Base-by-base conservation (phyloP, 352 stramenopile species). In the Pythium sp. region DNA sequence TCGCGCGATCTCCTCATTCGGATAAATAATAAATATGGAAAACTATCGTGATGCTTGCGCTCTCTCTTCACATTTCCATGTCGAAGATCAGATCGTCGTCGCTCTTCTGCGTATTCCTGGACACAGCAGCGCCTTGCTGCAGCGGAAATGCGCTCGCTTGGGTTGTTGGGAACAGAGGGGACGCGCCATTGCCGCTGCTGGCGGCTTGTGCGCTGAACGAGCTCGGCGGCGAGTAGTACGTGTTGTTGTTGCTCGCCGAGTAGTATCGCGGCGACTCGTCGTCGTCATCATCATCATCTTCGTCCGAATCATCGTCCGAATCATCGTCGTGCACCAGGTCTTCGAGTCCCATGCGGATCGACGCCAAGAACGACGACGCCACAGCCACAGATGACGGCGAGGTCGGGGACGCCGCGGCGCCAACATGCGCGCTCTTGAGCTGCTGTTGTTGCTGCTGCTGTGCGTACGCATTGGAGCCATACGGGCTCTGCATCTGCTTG, bases 81-180 rank as follows among this genome's bases (percentile, higher is more conserved):
- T 66, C 59, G 53, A 73, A 73, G 36, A 73, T 73, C 22, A 73
- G 53, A 26, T 70, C 64, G 30, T 73, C 68, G 34, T 66, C 64
- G 28, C n/a, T 38, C 15, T 66, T 32, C 46, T 9, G 54, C 28
- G 14, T 32, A 59, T 59, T 59, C 54, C 55, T 12, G 20, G 30
- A 60, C 20, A 24, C 4, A 2, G 20, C 55, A 2, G 20, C 55
- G 18, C 3, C 28, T 36, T 12, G 7, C 14, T 26, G 15, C 18
- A 30, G 7, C 20, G 18, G 20, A n/a, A 60, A 41, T 26, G 28
- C 30, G 55, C 55, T 60, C 30, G 18, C 15, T 18, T 43, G 30
- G 5, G 9, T 20, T 18, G n/a, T 51, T 7, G 28, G 15, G 15
- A 55, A 54, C 15, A 43, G 36, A n/a, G 51, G 12, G 36, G 24